Percentiles rank a stretch among this genome's conserved stretches.
phyloP scores from a whole-genome alignment of 164 flowering plant genomes.

The Piper longum region DNA sequence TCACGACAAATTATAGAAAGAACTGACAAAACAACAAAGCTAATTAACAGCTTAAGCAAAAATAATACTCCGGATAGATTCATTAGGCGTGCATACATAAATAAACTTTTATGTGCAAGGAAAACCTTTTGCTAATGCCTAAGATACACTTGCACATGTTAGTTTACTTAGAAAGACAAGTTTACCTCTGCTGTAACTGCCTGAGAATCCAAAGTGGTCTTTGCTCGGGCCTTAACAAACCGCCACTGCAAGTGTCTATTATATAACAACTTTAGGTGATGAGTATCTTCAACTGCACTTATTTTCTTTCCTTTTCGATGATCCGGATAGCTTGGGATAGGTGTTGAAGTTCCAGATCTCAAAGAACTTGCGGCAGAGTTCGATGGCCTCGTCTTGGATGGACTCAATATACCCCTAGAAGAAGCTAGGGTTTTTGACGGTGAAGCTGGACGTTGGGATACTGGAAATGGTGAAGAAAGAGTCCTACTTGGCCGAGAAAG shows the following conservation, averaged over 20 bases:
- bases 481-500: conserved; percentile 13
- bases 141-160: too few relatives aligned
- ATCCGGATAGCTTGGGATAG: conserved; percentile 79
- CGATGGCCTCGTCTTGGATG: conserved; percentile 52
- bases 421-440: conserved; percentile 30
- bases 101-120: neutral
- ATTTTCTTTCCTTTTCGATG: conserved; percentile 62
- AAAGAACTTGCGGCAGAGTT: conserved; percentile 12
- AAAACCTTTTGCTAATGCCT: neutral
- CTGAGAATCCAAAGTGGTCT: conserved; percentile 41
- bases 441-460: conserved; percentile 41
- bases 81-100: too few relatives aligned
- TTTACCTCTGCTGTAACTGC: conserved; percentile 59
- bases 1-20: neutral
- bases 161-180: neutral
- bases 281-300: conserved; percentile 74
- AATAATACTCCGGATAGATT: too few relatives aligned
- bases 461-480: conserved; percentile 25
- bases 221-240: conserved; percentile 62
- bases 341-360: conserved; percentile 34
- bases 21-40: neutral
- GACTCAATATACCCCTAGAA: conserved; percentile 54
- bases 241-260: conserved; percentile 85
- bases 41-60: too few relatives aligned
- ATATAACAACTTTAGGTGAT: conserved; percentile 61